Percentiles rank a stretch among this genome's conserved stretches.
These are phyloP conservation scores for Dictyostelium discoideum DNA, from an alignment of 78 protist genomes.

Conservation along the genomic window dicty_2.7 NC_007089.4:5264501-5265000, in stretches of 20 bases:
- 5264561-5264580: background rate
- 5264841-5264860: background rate
- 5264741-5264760: background rate
- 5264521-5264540: slow-evolving; percentile 61
- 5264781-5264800: background rate
- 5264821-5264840: background rate
- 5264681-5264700: slow-evolving; percentile 70
- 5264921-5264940: background rate
- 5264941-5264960: background rate
- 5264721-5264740: slow-evolving; percentile 8
- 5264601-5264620: slow-evolving; percentile 9
- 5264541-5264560: slow-evolving; percentile 10
- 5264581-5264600: slow-evolving; percentile 14
- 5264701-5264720: slow-evolving; percentile 80
- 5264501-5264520: slow-evolving; percentile 53
- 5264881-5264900: slow-evolving; percentile 6
- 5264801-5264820: slow-evolving; percentile 17
- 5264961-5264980: slow-evolving; percentile 23
- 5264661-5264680: slow-evolving; percentile 6
- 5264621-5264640: slow-evolving; percentile 12
- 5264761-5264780: background rate
- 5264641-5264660: background rate
- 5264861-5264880: background rate
- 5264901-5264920: background rate
- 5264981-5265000: background rate